phyloP scores from a whole-genome alignment of 2,329 filamentous ascomycete species.

The Tympanopsis confertula region DNA sequence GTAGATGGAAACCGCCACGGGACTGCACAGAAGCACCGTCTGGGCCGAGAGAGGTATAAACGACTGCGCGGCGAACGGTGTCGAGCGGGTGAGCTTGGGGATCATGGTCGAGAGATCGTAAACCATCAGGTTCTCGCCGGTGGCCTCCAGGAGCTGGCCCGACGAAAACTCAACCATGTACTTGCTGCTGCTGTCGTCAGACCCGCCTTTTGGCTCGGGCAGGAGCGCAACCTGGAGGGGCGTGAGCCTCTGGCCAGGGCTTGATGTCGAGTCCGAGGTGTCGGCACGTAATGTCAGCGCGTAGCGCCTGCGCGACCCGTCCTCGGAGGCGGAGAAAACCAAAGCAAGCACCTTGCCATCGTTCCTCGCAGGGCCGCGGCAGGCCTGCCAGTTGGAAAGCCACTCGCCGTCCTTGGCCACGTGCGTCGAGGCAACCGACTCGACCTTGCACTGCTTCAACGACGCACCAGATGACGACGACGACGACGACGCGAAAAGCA shows the following conservation, averaged over 20 bases:
- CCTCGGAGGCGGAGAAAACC: neutral
- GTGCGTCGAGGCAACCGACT: too few species aligned
- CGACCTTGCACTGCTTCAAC: too few species aligned
- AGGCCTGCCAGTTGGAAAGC: too few species aligned
- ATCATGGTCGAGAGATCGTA: constrained; percentile 54
- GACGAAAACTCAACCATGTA: constrained; percentile 52
- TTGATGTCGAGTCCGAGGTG: neutral
- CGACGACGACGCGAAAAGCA: constrained; percentile 9
- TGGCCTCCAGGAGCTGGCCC: constrained; percentile 51
- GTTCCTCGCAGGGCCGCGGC: too few species aligned
- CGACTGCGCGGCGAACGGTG: constrained; percentile 41
- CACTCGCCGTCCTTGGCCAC: too few species aligned
- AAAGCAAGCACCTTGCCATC: neutral
- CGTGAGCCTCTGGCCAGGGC: neutral
- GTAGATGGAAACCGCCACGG: constrained; percentile 45
- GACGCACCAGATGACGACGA: constrained; percentile 36
- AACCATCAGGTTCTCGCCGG: constrained; percentile 38
- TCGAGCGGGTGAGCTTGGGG: constrained; percentile 44
- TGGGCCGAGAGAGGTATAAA: constrained; percentile 58
- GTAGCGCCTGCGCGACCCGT: neutral
- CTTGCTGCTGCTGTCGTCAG: neutral
- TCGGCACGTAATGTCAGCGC: too few species aligned
- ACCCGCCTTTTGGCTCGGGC: neutral
- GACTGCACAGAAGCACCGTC: constrained; percentile 50
- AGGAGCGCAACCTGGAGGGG: neutral